A percentile compares a stretch with the other conserved stretches of the same genome.
Conservation (phyloP, 352 stramenopile species). For the Globisporangium okanoganense region DNA sequence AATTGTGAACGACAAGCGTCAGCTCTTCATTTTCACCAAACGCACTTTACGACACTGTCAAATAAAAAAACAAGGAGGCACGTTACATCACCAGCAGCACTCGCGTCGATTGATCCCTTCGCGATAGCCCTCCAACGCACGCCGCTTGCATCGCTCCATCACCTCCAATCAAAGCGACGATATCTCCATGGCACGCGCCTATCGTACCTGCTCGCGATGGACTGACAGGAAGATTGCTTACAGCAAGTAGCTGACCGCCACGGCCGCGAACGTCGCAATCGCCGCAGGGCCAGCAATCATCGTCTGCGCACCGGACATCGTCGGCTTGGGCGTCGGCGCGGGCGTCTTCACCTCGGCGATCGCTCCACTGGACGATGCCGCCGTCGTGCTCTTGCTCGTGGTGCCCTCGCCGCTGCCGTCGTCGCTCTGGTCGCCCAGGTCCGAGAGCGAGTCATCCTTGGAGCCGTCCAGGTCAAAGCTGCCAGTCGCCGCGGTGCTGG, state of each 20-base stretch:
- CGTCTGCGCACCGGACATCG: background rate
- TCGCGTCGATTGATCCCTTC: too few relatives aligned
- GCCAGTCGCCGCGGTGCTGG: background rate
- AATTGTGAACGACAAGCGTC: too few relatives aligned
- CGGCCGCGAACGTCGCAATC: background rate
- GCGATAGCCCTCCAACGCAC: too few relatives aligned
- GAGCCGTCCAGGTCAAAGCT: constrained; percentile 1
- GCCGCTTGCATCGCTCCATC: too few relatives aligned
- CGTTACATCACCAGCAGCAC: background rate
- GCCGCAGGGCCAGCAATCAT: background rate
- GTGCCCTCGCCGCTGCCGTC: background rate
- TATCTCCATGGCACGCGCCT: background rate
- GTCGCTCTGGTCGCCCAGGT: constrained; percentile 13
- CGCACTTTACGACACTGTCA: background rate
- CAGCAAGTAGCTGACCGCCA: constrained; percentile 10
- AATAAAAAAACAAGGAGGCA: background rate
- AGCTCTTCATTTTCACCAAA: too few relatives aligned
- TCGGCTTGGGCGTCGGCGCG: background rate
- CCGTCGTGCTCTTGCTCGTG: background rate
- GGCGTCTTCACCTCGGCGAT: background rate
- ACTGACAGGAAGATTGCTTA: background rate
- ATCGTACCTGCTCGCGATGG: background rate
- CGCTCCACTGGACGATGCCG: background rate
- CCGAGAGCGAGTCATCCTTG: background rate
- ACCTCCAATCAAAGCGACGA: background rate